A percentile compares a stretch with the other conserved stretches of the same genome.
Conservation (phyloP, 108 stramenopile species). For the Fragilaria radians region DNA sequence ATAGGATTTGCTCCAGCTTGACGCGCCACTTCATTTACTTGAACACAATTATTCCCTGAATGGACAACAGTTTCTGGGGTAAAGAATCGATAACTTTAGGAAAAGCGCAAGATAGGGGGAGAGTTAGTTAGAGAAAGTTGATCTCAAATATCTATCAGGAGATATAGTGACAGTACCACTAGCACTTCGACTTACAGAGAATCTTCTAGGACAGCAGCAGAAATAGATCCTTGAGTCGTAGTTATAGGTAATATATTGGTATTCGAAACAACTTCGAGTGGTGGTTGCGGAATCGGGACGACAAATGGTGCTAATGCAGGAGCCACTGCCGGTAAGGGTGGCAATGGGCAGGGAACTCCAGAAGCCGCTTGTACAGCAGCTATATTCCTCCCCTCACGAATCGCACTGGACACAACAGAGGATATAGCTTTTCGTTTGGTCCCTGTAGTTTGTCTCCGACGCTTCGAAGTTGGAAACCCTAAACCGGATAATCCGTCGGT, state of each 20-base stretch:
- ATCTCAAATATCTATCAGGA: too few relatives aligned
- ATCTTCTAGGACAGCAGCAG: constrained; percentile 71
- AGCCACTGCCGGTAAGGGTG: constrained; percentile 54
- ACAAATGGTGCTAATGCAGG: constrained; percentile 64
- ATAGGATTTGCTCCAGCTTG: constrained; percentile 66
- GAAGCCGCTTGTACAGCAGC: constrained; percentile 26
- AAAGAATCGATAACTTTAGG: constrained; percentile 64
- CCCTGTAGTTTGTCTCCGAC: constrained; percentile 46
- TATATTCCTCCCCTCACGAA: constrained; percentile 59
- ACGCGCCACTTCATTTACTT: constrained; percentile 72
- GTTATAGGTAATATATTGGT: constrained; percentile 22
- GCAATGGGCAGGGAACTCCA: constrained; percentile 13
- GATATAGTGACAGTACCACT: too few relatives aligned
- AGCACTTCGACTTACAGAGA: constrained; percentile 57
- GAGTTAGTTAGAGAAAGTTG: not conserved
- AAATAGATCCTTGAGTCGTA: constrained; percentile 44
- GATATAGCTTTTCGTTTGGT: constrained; percentile 79
- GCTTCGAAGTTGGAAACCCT: constrained; percentile 24
- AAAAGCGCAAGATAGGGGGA: constrained; percentile 8
- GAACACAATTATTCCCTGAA: constrained; percentile 12
- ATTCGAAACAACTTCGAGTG: constrained; percentile 6
- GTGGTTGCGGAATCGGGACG: constrained; percentile 16
- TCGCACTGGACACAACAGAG: constrained; percentile 59
- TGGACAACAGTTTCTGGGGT: constrained; percentile 44
- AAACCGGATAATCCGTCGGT: constrained; percentile 10